Evolutionary conservation across 2,329 filamentous ascomycete genomes (phyloP).

Genomic region (Fusarium sp.): DNA sequence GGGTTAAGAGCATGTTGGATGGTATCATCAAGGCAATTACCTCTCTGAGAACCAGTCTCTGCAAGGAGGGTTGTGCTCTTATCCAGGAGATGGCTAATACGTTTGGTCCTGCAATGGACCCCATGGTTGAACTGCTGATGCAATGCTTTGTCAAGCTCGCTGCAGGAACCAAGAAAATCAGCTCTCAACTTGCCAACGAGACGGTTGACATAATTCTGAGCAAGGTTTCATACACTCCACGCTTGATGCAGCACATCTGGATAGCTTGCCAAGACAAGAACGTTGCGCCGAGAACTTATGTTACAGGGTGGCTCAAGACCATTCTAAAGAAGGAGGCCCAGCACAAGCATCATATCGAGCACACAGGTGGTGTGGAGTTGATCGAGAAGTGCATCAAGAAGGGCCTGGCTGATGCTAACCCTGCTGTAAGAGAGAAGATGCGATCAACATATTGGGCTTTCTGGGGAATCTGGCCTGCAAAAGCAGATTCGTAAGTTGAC

Average conservation of each 20-base stretch:
- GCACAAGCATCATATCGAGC: conserved; percentile 85
- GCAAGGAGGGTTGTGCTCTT: conserved; percentile 83
- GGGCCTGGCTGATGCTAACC: conserved; percentile 88
- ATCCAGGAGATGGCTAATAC: conserved; percentile 85
- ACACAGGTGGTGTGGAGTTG: conserved; percentile 81
- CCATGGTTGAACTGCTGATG: conserved; percentile 89
- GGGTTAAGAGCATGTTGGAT: conserved; percentile 79
- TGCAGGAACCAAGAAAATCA: conserved; percentile 91
- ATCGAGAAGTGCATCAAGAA: conserved; percentile 91
- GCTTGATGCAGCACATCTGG: conserved; percentile 87
- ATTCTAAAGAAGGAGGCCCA: conserved; percentile 78
- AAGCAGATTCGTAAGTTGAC: conserved; percentile 72
- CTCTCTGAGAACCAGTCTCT: conserved; percentile 88
- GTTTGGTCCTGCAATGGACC: conserved; percentile 81
- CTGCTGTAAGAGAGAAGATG: conserved; percentile 86
- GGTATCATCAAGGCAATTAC: conserved; percentile 87
- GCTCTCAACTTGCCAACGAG: conserved; percentile 80
- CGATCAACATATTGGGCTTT: conserved; percentile 89
- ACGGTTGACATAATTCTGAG: conserved; percentile 85
- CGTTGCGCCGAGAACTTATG: conserved; percentile 82
- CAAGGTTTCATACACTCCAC: conserved; percentile 79
- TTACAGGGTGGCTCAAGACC: conserved; percentile 84
- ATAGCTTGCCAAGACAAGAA: conserved; percentile 92
- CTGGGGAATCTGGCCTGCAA: conserved; percentile 77
- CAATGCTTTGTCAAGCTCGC: conserved; percentile 91